Base-by-base conservation (phyloP, 2,329 filamentous ascomycete species). In the Sporothrix protearum region DNA sequence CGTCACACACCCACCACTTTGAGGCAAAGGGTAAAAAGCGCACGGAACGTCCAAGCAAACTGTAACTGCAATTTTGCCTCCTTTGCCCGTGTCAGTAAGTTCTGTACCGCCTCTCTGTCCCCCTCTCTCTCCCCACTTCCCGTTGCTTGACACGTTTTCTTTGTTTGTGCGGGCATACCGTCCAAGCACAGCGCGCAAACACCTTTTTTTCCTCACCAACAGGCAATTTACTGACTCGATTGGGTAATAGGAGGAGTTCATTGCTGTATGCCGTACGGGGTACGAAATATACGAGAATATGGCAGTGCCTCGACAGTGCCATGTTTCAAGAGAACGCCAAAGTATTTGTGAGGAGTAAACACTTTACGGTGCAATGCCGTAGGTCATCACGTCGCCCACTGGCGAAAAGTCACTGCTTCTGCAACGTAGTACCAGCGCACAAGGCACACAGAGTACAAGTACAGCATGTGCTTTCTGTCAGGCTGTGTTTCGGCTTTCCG, bases 11-110 rank as follows among this genome's bases (percentile, higher is more conserved):
- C 42, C 14, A 47, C 42, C 16, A 33, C 7, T 55, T 10, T 16
- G 14, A 47, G 14, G 42, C 42, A 16, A 19, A 47, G 42, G 16
- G 49, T 14, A 30, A 64, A 45, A 3, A 7, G 25, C 22, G 61
- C 61, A 64, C 61, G 39, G 61, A 64, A 64, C 39, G 39, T 64
- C 61, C 39, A 64, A 64, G 39, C 61, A 63, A 25, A 25, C 33
- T 47, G 42, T 6, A 16, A 47, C 30, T n/a, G 14, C 53, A 57
- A 14, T 55, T 12, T 10, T 55, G 19, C 19, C 16, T 61, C 19
- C 4, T 42, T 63, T 63, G 33, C 36, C 33, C n/a, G 36, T 25
- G 36, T 42, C 4, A 42, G 42, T 19, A 59, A 53, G 28, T 10
- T 12, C 33, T 42, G 57, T 42, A 19, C 57, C 57, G 57, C 30